phyloP scores from a whole-genome alignment of 2,329 filamentous ascomycete genomes.

The Magnaporthiopsis poae region DNA sequence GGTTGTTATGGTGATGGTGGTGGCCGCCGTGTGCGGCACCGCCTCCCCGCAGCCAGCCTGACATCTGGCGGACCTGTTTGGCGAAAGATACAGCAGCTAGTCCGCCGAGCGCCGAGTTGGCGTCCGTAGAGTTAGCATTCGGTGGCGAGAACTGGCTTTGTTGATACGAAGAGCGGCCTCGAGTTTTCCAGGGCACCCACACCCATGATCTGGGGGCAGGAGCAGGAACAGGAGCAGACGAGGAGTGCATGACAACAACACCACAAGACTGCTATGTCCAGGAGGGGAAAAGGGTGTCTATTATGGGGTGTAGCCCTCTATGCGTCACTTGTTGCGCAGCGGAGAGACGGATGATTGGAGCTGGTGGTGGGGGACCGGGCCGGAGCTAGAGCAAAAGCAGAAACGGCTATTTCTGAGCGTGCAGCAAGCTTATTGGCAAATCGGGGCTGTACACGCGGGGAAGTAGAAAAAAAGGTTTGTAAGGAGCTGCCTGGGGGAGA shows the following conservation, averaged over 20 bases:
- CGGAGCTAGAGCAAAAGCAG: neutral
- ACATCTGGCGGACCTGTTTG: neutral
- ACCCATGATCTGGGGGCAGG: neutral
- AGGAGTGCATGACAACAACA: neutral
- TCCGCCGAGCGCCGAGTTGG: neutral
- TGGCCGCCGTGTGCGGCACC: conserved; percentile 7
- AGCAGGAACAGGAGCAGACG: too few species aligned
- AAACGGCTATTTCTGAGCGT: neutral
- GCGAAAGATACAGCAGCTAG: neutral
- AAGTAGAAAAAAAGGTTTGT: neutral
- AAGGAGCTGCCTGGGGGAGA: neutral
- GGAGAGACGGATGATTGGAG: too few species aligned
- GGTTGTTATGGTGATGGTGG: conserved; percentile 7
- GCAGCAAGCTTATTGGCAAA: neutral
- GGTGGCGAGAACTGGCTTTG: neutral
- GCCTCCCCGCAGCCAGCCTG: neutral
- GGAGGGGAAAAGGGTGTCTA: neutral
- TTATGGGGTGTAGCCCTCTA: neutral
- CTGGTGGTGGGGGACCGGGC: neutral
- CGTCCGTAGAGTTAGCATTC: neutral
- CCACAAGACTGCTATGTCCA: neutral
- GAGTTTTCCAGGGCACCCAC: neutral
- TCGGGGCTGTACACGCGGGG: neutral
- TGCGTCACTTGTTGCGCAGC: neutral
- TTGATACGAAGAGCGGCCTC: neutral